Evolutionary conservation across 2,329 filamentous ascomycete genomes (phyloP).

Genomic region (Cyclaneusma minus): DNA sequence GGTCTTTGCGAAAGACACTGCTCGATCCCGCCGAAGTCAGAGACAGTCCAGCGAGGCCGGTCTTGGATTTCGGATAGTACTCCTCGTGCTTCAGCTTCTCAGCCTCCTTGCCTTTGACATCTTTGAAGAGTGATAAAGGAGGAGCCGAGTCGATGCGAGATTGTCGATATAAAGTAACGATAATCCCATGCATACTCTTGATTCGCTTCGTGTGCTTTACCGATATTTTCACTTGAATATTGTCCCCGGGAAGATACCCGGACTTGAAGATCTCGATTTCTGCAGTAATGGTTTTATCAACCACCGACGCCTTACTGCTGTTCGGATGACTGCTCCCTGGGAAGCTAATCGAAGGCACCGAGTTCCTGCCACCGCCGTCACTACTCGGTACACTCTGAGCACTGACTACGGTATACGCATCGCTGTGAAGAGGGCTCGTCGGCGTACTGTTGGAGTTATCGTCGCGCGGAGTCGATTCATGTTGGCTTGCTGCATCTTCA

Average conservation of each 20-base stretch:
- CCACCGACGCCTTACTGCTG: constrained; percentile 34
- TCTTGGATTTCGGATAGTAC: constrained; percentile 74
- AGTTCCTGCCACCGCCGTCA: constrained; percentile 21
- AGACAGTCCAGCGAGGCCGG: constrained; percentile 73
- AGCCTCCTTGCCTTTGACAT: constrained; percentile 41
- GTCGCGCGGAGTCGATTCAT: constrained; percentile 17
- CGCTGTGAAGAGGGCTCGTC: constrained; percentile 30
- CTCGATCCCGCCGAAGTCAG: constrained; percentile 74
- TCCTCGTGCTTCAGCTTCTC: constrained; percentile 56
- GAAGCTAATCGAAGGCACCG: constrained; percentile 37
- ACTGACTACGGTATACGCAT: constrained; percentile 42
- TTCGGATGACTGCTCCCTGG: constrained; percentile 31
- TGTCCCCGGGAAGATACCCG: constrained; percentile 76
- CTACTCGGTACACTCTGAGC: constrained; percentile 12
- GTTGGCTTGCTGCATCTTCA: constrained; percentile 19
- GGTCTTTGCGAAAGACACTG: constrained; percentile 89
- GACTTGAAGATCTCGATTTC: constrained; percentile 70
- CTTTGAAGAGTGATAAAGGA: constrained; percentile 30
- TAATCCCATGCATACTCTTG: constrained; percentile 82
- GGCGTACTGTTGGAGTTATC: constrained; percentile 27
- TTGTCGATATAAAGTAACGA: constrained; percentile 82
- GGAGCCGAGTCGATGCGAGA: constrained; percentile 73
- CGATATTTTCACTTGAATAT: constrained; percentile 61
- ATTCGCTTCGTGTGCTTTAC: constrained; percentile 81
- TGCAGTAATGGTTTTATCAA: constrained; percentile 69